Percentiles rank a stretch among this genome's conserved stretches.
phyloP scores from a whole-genome alignment of 208 protist species.

The Leishmania turanica region DNA sequence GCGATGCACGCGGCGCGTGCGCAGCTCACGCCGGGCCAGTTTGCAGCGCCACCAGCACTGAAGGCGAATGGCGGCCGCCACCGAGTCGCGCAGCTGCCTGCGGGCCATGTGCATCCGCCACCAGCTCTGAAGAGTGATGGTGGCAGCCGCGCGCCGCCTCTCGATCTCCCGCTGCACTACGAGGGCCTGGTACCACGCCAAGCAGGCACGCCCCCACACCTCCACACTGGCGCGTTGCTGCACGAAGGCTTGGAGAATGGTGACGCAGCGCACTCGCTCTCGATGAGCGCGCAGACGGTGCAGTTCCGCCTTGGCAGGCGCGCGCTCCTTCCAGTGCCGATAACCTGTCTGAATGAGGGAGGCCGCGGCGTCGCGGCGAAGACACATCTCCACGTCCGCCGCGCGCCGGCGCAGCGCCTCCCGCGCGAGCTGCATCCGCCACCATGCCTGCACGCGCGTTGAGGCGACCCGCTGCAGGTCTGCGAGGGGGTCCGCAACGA shows the following conservation, averaged over 20 bases:
- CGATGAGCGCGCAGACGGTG: slow-evolving; percentile 30
- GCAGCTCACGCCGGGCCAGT: slow-evolving; percentile 29
- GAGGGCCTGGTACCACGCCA: slow-evolving; percentile 17
- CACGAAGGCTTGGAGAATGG: slow-evolving; percentile 44
- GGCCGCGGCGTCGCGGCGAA: slow-evolving; percentile 30
- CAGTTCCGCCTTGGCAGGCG: slow-evolving; percentile 22
- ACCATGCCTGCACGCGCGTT: slow-evolving; percentile 25
- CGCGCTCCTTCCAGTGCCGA: slow-evolving; percentile 36
- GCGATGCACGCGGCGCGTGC: slow-evolving; percentile 27
- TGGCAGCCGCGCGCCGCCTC: slow-evolving; percentile 26
- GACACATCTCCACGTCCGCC: slow-evolving; percentile 13
- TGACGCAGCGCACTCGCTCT: slow-evolving; percentile 19
- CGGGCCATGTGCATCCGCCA: slow-evolving; percentile 44
- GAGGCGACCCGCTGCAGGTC: slow-evolving; percentile 19
- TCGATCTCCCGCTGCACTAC: slow-evolving; percentile 21
- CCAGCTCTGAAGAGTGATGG: slow-evolving; percentile 48
- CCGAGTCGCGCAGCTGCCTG: background rate
- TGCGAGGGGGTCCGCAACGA: slow-evolving; percentile 16
- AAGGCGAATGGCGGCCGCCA: slow-evolving; percentile 9
- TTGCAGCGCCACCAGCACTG: slow-evolving; percentile 22
- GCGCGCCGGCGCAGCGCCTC: slow-evolving; percentile 8
- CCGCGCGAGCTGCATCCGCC: slow-evolving; percentile 16
- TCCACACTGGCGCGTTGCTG: slow-evolving; percentile 43
- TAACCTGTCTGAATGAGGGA: slow-evolving; percentile 39
- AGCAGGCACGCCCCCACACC: slow-evolving; percentile 32